Conservation (phyloP, 179 eudicot genomes). For the Sideroxylon spinosum region DNA sequence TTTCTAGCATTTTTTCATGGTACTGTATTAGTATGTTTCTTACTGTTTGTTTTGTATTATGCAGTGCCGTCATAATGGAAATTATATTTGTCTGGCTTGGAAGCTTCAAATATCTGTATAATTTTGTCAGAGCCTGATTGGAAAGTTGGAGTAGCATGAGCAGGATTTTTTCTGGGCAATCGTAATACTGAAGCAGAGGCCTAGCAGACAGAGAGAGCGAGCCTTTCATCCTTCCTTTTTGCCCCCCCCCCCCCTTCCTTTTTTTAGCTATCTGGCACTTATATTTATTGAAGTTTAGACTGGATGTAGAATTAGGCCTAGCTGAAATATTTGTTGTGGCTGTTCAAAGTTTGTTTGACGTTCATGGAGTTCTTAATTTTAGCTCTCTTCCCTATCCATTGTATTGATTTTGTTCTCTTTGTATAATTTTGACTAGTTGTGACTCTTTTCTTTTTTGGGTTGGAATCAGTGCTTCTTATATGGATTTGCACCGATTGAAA, state of each 20-base stretch:
- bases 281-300: background rate
- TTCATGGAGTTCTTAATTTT: background rate
- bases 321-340: constrained; percentile 1
- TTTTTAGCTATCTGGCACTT: background rate
- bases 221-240: background rate
- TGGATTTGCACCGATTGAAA: background rate
- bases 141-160: background rate
- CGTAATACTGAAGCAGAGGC: background rate
- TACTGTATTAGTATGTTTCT: background rate
- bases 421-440: background rate
- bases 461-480: background rate
- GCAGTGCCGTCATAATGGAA: constrained; percentile 25
- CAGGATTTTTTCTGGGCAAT: background rate
- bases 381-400: background rate
- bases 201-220: background rate
- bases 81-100: background rate
- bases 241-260: too few relatives aligned
- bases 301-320: background rate
- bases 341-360: background rate
- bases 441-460: background rate
- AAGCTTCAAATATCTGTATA: background rate
- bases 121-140: background rate
- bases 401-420: background rate
- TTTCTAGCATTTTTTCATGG: background rate
- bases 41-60: background rate